A percentile compares a stretch with the other conserved stretches of the same genome.
Evolutionary conservation across 352 stramenopile genomes (phyloP).

Genomic region (Globisporangium cylindrosporum): DNA sequence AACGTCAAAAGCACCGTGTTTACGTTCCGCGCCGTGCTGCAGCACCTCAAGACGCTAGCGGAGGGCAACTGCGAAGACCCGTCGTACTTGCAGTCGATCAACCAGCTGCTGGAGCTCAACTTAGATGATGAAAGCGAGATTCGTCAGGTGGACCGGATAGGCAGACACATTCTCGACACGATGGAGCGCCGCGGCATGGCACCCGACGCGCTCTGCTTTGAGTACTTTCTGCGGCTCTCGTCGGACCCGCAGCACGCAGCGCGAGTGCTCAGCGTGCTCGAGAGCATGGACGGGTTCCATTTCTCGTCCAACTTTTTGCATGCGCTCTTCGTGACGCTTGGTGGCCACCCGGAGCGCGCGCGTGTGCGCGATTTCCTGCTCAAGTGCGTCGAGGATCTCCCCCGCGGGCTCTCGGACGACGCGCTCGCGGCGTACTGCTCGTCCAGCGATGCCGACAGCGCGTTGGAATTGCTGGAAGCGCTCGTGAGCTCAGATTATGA

Average conservation of each 20-base stretch:
- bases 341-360: constrained; percentile 26
- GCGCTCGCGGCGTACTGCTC: constrained; percentile 61
- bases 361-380: constrained; percentile 49
- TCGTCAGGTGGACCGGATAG: constrained; percentile 22
- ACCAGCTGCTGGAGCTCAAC: constrained; percentile 25
- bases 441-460: constrained; percentile 27
- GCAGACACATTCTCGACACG: constrained; percentile 26
- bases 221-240: constrained; percentile 43
- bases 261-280: constrained; percentile 36
- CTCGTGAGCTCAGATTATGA: constrained; percentile 30
- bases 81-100: constrained; percentile 28
- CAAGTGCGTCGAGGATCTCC: constrained; percentile 35
- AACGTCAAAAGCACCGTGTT: constrained; percentile 46
- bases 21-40: constrained; percentile 50
- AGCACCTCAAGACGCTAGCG: constrained; percentile 37
- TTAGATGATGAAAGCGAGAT: constrained; percentile 5
- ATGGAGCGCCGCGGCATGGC: constrained; percentile 30
- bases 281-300: constrained; percentile 25
- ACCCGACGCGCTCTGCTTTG: constrained; percentile 40
- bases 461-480: constrained; percentile 37
- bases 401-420: constrained; percentile 35
- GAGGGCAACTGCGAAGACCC: constrained; percentile 13
- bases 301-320: constrained; percentile 51
- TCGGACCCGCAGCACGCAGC: constrained; percentile 30
- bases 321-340: constrained; percentile 43